Conservation (phyloP, 2,329 filamentous ascomycete genomes). For the Geoglossum cookeanum region DNA sequence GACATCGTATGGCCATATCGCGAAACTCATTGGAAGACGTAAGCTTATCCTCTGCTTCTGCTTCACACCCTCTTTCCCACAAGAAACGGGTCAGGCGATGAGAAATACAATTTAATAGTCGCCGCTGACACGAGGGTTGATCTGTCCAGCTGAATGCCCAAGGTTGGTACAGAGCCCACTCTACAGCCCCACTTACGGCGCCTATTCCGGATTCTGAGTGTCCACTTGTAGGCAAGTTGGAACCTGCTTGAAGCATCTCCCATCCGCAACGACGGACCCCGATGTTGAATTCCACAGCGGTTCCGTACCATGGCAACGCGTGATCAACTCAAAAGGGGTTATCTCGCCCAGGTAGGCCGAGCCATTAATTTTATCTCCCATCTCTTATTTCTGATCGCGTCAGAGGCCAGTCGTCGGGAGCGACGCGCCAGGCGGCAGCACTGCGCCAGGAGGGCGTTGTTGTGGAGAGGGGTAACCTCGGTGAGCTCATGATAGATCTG, state of each 20-base stretch:
- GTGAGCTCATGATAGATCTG: slow-evolving; percentile 25
- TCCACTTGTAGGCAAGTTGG: slow-evolving; percentile 51
- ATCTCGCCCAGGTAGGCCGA: slow-evolving; percentile 62
- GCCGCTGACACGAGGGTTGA: background rate
- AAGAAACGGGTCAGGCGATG: background rate
- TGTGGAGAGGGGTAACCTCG: slow-evolving; percentile 23
- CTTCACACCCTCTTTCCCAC: background rate
- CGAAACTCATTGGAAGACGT: slow-evolving; percentile 54
- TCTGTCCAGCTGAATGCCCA: slow-evolving; percentile 25
- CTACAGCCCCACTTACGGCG: slow-evolving; percentile 2
- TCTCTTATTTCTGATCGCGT: background rate
- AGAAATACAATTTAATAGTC: background rate
- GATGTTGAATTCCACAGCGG: slow-evolving; percentile 42
- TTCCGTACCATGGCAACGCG: slow-evolving; percentile 87
- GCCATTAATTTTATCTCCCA: background rate
- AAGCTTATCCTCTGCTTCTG: slow-evolving; percentile 21
- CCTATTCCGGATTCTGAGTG: background rate
- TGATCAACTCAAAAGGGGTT: slow-evolving; percentile 70
- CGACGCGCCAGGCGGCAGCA: slow-evolving; percentile 20
- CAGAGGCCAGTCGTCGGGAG: slow-evolving; percentile 2
- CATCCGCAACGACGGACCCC: slow-evolving; percentile 30
- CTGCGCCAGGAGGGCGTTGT: slow-evolving; percentile 24
- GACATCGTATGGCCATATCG: slow-evolving; percentile 74
- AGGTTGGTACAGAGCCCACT: slow-evolving; percentile 17
- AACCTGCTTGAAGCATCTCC: slow-evolving; percentile 72